phyloP scores from a whole-genome alignment of 352 stramenopile species.

The Phytophthora meadii region DNA sequence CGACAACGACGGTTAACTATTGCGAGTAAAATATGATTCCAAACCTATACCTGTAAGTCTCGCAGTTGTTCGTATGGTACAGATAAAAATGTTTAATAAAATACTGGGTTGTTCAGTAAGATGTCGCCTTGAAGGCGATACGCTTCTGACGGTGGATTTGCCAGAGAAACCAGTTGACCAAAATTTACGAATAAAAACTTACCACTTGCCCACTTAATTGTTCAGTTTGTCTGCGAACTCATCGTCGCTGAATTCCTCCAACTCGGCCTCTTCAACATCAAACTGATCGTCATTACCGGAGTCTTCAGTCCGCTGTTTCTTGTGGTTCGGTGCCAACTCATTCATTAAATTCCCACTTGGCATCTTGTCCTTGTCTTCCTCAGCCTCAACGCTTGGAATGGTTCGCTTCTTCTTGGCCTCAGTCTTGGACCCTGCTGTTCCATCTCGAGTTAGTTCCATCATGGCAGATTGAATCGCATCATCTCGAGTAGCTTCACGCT shows the following conservation, averaged over 20 bases:
- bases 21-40: not conserved
- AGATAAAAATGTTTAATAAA: not conserved
- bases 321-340: conserved; percentile 16
- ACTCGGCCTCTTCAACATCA: conserved; percentile 36
- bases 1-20: conserved; percentile 69
- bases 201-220: conserved; percentile 6
- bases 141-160: too few species aligned
- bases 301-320: conserved; percentile 27
- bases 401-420: conserved; percentile 8
- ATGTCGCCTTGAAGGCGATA: too few species aligned
- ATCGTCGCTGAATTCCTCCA: conserved; percentile 30
- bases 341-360: conserved; percentile 5
- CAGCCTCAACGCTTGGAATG: not conserved
- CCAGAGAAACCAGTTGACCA: too few species aligned
- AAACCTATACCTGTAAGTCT: conserved; percentile 22
- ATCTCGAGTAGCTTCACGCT: conserved; percentile 5
- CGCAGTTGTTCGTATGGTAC: conserved; percentile 53
- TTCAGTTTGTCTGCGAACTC: conserved; percentile 34
- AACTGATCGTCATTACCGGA: conserved; percentile 16
- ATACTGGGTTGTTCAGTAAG: too few species aligned
- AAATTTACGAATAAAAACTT: too few species aligned
- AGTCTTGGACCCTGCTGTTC: conserved; percentile 5
- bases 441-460: conserved; percentile 10
- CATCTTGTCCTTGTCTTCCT: conserved; percentile 3
- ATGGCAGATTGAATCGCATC: conserved; percentile 20